These are phyloP conservation scores for Verticillium nubilum DNA, from an alignment of 2,329 filamentous ascomycete species.

Conservation along the genomic window DNA sequence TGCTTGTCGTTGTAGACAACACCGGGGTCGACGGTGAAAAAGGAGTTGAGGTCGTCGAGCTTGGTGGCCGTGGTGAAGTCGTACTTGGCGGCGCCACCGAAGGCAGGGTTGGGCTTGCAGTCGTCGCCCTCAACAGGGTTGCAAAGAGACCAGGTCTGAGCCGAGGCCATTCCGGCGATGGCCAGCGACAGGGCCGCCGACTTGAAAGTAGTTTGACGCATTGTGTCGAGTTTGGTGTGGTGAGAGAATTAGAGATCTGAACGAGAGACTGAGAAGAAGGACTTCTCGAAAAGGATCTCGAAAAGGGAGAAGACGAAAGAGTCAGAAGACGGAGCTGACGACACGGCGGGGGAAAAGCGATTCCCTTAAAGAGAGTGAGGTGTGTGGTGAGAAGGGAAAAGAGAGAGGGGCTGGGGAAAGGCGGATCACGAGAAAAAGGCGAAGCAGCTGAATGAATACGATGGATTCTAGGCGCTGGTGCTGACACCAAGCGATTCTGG, in stretches of 20 bases:
- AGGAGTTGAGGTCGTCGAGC: constrained; percentile 29
- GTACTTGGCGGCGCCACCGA: constrained; percentile 7
- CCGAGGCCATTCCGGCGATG: constrained; percentile 6
- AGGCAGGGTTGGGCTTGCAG: constrained; percentile 12
- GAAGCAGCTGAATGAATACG: neutral
- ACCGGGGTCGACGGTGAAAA: constrained; percentile 52
- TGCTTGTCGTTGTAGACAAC: constrained; percentile 31
- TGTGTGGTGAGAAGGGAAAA: constrained; percentile 5
- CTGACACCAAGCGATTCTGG: neutral
- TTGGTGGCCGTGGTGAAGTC: constrained; percentile 19
- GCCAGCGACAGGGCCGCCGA: constrained; percentile 7
- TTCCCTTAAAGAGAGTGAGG: neutral
- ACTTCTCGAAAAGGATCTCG: neutral
- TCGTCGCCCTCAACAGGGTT: constrained; percentile 14
- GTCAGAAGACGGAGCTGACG: neutral
- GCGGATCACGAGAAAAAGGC: constrained; percentile 20
- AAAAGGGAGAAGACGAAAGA: neutral
- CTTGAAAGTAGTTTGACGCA: neutral
- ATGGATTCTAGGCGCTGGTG: neutral
- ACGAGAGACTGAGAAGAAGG: neutral
- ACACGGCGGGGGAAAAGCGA: neutral
- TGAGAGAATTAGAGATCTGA: neutral
- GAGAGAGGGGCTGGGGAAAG: constrained; percentile 15
- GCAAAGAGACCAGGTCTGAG: constrained; percentile 11
- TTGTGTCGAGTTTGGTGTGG: neutral